These are phyloP conservation scores for Nakazawaea ishiwadae DNA, from an alignment of 805 yeast species.

Conservation along the genomic window DNA sequence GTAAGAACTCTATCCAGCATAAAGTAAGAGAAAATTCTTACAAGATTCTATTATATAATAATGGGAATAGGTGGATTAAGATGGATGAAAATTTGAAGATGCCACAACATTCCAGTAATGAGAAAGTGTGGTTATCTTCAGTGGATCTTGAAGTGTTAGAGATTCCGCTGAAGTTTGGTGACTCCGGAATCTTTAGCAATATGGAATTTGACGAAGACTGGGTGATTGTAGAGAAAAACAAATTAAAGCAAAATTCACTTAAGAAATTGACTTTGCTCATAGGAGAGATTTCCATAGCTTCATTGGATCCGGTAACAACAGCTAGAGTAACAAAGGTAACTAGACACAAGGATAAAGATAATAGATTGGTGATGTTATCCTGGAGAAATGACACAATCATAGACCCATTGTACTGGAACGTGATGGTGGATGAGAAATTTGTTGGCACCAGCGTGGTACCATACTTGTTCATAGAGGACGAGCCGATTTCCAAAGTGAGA, in stretches of 20 bases:
- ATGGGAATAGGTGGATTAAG: conserved; percentile 21
- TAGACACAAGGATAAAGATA: too few species aligned
- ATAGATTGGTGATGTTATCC: neutral
- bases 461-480: neutral
- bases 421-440: conserved; percentile 8
- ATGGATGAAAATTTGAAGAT: conserved; percentile 19
- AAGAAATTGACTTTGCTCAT: conserved; percentile 2
- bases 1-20: conserved; percentile 21
- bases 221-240: conserved; percentile 7
- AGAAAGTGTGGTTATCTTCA: conserved; percentile 18
- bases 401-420: conserved; percentile 11
- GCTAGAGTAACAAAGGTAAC: neutral
- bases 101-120: conserved; percentile 16
- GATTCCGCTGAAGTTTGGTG: neutral
- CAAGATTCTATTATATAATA: conserved; percentile 24
- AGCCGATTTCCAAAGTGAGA: neutral
- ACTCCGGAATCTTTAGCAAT: neutral
- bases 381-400: neutral
- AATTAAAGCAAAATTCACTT: neutral
- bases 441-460: conserved; percentile 10
- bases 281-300: conserved; percentile 9
- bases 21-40: conserved; percentile 27
- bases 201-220: conserved; percentile 10
- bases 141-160: conserved; percentile 14
- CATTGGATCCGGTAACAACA: neutral